Evolutionary conservation across 768 basidiomycete species (phyloP).

Genomic region (Pholiota molesta): DNA sequence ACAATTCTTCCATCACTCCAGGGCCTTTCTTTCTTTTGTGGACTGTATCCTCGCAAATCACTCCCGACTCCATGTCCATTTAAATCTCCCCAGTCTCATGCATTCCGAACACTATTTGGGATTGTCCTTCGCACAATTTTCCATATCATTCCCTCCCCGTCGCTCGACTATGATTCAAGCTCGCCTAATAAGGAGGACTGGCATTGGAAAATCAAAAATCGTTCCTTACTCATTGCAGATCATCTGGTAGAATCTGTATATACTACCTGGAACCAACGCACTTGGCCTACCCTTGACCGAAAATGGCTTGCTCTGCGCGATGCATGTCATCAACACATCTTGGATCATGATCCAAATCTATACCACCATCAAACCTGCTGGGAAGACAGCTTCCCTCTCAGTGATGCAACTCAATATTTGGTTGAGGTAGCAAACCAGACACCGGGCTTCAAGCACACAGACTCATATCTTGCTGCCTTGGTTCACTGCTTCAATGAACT

Average conservation of each 20-base stretch:
- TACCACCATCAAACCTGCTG: not conserved
- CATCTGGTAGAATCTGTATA: not conserved
- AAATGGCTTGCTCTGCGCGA: slow-evolving; percentile 4
- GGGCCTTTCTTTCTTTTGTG: not conserved
- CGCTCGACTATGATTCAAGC: not conserved
- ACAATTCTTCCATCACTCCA: slow-evolving; percentile 17
- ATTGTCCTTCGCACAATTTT: not conserved
- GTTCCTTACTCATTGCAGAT: not conserved
- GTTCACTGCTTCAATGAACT: slow-evolving; percentile 23
- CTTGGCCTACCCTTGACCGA: not conserved
- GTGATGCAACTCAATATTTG: slow-evolving; percentile 14
- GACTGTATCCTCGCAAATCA: not conserved
- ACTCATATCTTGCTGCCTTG: slow-evolving; percentile 10
- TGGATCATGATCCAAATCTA: not conserved
- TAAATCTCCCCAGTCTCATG: slow-evolving; percentile 20
- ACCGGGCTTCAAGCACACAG: slow-evolving; percentile 9
- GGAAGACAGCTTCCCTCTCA: slow-evolving; percentile 12
- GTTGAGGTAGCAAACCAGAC: slow-evolving; percentile 1
- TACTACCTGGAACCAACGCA: not conserved
- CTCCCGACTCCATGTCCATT: slow-evolving; percentile 16
- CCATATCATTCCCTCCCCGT: not conserved
- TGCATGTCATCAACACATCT: not conserved
- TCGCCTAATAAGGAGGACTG: too few relatives aligned
- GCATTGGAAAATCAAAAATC: not conserved
- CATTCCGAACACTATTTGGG: slow-evolving; percentile 4